A percentile compares a stretch with the other conserved stretches of the same genome.
Conservation (phyloP, 192 early-diverging fungal species). For the Coemansia sp. region DNA sequence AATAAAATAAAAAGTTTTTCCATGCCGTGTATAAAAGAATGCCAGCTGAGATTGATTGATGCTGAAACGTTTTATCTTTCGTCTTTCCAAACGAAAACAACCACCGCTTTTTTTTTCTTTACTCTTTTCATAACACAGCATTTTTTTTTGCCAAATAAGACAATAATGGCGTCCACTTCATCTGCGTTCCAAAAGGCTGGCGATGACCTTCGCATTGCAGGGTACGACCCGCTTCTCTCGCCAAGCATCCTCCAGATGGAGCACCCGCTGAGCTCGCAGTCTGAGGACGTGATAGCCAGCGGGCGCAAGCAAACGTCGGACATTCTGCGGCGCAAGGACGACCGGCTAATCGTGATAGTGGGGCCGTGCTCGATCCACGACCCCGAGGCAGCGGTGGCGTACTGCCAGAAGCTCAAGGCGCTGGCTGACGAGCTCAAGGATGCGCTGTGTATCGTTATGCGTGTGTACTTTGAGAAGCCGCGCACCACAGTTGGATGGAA, state of each 20-base stretch:
- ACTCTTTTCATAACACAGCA: no score
- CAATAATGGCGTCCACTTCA: conserved; percentile 44
- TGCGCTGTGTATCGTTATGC: conserved; percentile 89
- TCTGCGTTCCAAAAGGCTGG: conserved; percentile 53
- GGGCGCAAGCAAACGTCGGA: conserved; percentile 65
- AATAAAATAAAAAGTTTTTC: not conserved
- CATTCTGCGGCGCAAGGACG: conserved; percentile 78
- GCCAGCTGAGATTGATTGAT: no score
- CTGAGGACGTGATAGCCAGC: conserved; percentile 51
- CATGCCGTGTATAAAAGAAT: not conserved
- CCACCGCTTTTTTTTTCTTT: no score
- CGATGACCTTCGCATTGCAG: conserved; percentile 85
- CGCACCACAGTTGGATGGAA: conserved; percentile 93
- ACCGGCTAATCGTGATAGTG: conserved; percentile 86
- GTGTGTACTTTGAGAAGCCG: conserved; percentile 98
- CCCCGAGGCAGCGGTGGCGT: conserved; percentile 78
- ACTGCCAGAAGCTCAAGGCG: conserved; percentile 64
- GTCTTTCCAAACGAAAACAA: not conserved
- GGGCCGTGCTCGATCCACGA: conserved; percentile 98
- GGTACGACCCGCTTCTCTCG: conserved; percentile 88
- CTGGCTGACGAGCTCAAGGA: conserved; percentile 65
- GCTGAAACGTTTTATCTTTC: not conserved
- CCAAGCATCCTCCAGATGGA: conserved; percentile 89
- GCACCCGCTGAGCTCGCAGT: conserved; percentile 60
- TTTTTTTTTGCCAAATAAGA: not conserved